Evolutionary conservation across 2,329 filamentous ascomycete genomes (phyloP), one percentile per base, ranked within the genome.

Genomic region (Fusarium sp.): DNA sequence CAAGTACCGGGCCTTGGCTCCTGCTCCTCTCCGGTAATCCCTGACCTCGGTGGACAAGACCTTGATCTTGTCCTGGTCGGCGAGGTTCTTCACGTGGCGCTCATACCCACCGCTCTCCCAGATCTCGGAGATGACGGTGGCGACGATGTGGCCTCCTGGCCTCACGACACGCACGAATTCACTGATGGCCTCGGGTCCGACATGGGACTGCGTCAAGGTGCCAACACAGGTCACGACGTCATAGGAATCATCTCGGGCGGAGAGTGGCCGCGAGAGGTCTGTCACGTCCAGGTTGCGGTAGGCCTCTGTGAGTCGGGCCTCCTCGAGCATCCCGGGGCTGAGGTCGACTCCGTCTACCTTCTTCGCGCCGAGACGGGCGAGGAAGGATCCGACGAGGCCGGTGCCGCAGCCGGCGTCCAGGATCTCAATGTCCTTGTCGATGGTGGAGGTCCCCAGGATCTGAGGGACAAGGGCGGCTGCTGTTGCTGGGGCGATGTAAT

Each of bases 331-430:
- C 31, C 83, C 81, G 1, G 81, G 79, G 55, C 82, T 84, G 14
- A 87, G 76, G 67, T 88, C 86, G 25, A 86, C 74, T 25, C 86
- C 86, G 55, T 86, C 83, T 42, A 87, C 80, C n/a, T 78, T 76
- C 36, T 78, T 78, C 4, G 81, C 81, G 3, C 83, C 81, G 31
- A 79, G 73, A 36, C 80, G 75, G 20, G 80, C 78, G 4, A 87
- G 80, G 25, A 81, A 81, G 18, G 80, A 74, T 4, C 84, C 85
- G 10, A 86, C 84, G 8, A 86, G 80, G 0, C 85, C 85, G 0
- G 85, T 87, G 4, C 85, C 85, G 62, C 85, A 87, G n/a, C 85
- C 85, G 20, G 85, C 85, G 63, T 87, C 85, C 0, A 86, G 79
- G 60, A 87, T 82, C 62, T 71, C 64, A 31, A 74, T 34, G 18